Evolutionary conservation across 371 early-diverging fungal genomes (phyloP).

Genomic region (Mucor saturninus): DNA sequence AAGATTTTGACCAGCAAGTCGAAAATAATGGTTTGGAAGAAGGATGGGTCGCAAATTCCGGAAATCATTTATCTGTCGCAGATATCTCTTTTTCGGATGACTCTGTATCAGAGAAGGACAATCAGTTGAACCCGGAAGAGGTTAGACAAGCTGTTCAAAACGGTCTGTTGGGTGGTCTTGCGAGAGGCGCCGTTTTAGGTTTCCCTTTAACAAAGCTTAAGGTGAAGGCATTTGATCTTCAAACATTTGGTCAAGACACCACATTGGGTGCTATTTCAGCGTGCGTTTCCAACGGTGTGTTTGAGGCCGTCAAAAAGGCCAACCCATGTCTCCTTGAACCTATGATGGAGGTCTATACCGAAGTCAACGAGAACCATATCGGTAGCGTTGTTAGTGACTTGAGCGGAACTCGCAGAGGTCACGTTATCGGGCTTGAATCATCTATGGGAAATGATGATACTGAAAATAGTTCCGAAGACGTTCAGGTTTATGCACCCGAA

Average conservation of each 20-base stretch:
- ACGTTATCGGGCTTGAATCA: slow-evolving; percentile 59
- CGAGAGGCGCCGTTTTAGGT: slow-evolving; percentile 81
- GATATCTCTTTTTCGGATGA: neutral
- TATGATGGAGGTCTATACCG: slow-evolving; percentile 80
- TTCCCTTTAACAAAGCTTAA: slow-evolving; percentile 77
- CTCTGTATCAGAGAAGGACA: neutral
- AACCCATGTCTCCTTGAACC: slow-evolving; percentile 81
- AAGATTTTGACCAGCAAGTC: slow-evolving; percentile 29
- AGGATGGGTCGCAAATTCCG: slow-evolving; percentile 36
- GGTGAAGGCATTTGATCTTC: slow-evolving; percentile 58
- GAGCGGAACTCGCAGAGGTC: slow-evolving; percentile 78
- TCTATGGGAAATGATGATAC: slow-evolving; percentile 41
- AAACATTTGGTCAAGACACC: slow-evolving; percentile 69
- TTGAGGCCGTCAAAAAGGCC: slow-evolving; percentile 62
- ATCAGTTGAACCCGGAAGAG: slow-evolving; percentile 39
- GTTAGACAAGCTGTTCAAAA: slow-evolving; percentile 64
- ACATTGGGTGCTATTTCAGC: slow-evolving; percentile 71
- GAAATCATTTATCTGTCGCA: slow-evolving; percentile 23
- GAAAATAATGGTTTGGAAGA: slow-evolving; percentile 23
- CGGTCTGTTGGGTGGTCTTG: slow-evolving; percentile 76
- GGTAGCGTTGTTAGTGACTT: slow-evolving; percentile 86
- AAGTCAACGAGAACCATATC: slow-evolving; percentile 73
- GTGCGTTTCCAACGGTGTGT: slow-evolving; percentile 66
- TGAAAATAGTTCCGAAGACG: slow-evolving; percentile 25
- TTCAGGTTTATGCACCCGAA: slow-evolving; percentile 58